These are phyloP conservation scores for Saccharum spontaneum DNA, from an alignment of 176 grass and related monocot genomes.

Conservation along the genomic window DNA sequence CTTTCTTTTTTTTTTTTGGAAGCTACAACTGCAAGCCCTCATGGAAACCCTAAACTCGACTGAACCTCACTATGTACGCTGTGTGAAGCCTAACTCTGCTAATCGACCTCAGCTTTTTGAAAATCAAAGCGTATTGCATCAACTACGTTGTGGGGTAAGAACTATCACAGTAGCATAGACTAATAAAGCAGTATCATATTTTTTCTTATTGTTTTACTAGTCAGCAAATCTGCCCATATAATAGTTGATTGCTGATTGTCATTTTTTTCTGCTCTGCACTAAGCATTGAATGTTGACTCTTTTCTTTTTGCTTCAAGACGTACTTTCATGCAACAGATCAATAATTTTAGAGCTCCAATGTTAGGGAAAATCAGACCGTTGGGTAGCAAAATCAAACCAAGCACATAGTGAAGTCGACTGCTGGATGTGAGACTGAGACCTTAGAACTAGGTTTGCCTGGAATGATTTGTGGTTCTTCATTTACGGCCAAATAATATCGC, in stretches of 20 bases:
- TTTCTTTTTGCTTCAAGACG: slow-evolving; percentile 12
- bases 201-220: slow-evolving; percentile 19
- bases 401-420: background rate
- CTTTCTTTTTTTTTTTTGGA: slow-evolving; percentile 23
- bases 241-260: background rate
- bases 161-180: slow-evolving; percentile 25
- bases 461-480: slow-evolving; percentile 5
- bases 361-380: background rate
- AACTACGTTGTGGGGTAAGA: slow-evolving; percentile 97
- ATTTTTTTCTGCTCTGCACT: background rate
- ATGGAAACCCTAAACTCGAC: slow-evolving; percentile 95
- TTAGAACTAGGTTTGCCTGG: background rate
- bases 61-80: slow-evolving; percentile 93
- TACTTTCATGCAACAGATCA: background rate
- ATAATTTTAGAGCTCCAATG: background rate
- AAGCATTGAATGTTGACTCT: slow-evolving; percentile 7
- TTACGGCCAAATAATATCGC: background rate
- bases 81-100: slow-evolving; percentile 93
- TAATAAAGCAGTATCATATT: background rate
- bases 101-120: slow-evolving; percentile 95
- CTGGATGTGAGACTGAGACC: background rate
- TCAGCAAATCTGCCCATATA: background rate
- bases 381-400: background rate
- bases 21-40: slow-evolving; percentile 99
- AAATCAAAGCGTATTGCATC: slow-evolving; percentile 96